A percentile compares a stretch with the other conserved stretches of the same genome.
phyloP scores from a whole-genome alignment of 176 grass and related monocot genomes.

The Musa itinerans region DNA sequence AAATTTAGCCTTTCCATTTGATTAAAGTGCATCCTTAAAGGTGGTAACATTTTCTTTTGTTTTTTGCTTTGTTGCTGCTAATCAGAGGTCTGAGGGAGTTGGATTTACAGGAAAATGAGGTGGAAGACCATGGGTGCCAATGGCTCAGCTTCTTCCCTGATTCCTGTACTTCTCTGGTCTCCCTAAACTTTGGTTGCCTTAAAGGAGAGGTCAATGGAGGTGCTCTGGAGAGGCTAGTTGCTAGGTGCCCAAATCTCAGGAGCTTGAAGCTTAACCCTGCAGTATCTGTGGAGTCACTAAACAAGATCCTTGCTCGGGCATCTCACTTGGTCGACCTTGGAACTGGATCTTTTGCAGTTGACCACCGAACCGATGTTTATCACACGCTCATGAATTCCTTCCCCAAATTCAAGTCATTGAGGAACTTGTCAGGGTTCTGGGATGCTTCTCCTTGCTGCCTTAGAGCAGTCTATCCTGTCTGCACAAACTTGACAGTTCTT shows the following conservation, averaged over 20 bases:
- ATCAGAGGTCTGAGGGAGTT: conserved; percentile 57
- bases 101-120: conserved; percentile 95
- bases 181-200: conserved; percentile 79
- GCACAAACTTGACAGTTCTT: conserved; percentile 51
- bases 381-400: conserved; percentile 33
- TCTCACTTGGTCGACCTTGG: conserved; percentile 61
- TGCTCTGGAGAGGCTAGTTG: conserved; percentile 61
- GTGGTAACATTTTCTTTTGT: background rate
- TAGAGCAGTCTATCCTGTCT: conserved; percentile 40
- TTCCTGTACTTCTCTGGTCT: conserved; percentile 62
- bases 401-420: conserved; percentile 56
- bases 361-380: conserved; percentile 36
- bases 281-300: conserved; percentile 54
- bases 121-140: conserved; percentile 67
- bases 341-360: conserved; percentile 48
- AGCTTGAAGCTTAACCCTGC: conserved; percentile 63
- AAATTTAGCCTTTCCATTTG: no score
- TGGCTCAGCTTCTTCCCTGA: conserved; percentile 86
- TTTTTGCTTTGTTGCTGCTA: conserved; percentile 4
- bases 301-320: conserved; percentile 44
- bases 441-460: conserved; percentile 43
- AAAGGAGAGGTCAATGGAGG: conserved; percentile 54
- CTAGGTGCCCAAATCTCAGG: conserved; percentile 63
- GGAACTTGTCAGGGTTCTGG: conserved; percentile 80
- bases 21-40: background rate